phyloP scores from a whole-genome alignment of 768 basidiomycete genomes.

The Polyporus arcularius region DNA sequence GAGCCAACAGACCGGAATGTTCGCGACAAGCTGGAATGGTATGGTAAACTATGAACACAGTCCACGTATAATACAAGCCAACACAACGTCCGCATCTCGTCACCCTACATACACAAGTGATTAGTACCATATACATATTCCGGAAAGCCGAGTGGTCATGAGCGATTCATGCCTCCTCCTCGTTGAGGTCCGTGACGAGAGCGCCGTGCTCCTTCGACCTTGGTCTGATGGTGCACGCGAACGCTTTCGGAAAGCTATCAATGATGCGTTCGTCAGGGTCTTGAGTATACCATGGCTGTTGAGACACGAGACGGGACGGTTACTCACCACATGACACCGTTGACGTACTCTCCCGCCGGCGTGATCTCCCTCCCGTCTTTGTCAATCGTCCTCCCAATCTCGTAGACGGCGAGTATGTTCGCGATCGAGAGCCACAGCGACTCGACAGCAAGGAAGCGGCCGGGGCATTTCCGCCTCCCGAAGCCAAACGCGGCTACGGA shows the following conservation, averaged over 20 bases:
- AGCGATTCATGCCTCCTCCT: background rate
- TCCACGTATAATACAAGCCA: no score
- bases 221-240: background rate
- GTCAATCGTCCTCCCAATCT: constrained; percentile 18
- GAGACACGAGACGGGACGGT: background rate
- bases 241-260: background rate
- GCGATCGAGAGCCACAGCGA: constrained; percentile 24
- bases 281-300: background rate
- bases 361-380: constrained; percentile 21
- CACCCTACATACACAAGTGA: background rate
- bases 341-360: constrained; percentile 36
- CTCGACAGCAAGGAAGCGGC: constrained; percentile 19
- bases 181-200: background rate
- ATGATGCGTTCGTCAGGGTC: background rate
- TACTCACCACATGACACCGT: constrained; percentile 30
- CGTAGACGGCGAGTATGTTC: constrained; percentile 19
- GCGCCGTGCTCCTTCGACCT: background rate
- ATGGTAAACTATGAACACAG: no score
- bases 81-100: no score
- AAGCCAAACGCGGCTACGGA: constrained; percentile 17
- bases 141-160: background rate
- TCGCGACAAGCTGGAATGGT: no score
- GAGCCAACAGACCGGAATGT: no score
- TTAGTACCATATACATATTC: background rate
- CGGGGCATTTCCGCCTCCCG: constrained; percentile 22